Evolutionary conservation across 2,329 filamentous ascomycete species (phyloP).

Genomic region (Saccharata proteae): DNA sequence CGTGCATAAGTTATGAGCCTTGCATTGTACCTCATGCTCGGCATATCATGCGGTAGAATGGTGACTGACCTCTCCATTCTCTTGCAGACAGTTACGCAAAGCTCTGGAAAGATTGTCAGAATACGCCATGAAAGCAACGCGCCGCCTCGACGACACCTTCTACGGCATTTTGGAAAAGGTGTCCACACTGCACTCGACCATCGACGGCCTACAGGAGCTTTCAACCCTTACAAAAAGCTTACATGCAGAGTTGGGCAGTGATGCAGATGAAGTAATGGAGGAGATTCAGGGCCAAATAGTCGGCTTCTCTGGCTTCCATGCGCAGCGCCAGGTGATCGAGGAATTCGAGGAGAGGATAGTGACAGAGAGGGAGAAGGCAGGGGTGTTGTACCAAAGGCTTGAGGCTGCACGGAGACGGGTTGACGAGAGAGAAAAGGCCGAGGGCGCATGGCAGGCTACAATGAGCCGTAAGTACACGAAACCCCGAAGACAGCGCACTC

Average conservation of each 20-base stretch:
- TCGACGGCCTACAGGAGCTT: conserved; percentile 55
- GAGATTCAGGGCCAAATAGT: conserved; percentile 52
- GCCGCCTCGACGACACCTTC: conserved; percentile 61
- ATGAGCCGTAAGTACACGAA: conserved; percentile 8
- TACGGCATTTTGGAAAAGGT: conserved; percentile 61
- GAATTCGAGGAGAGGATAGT: conserved; percentile 50
- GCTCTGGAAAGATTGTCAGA: conserved; percentile 38
- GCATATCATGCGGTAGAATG: conserved; percentile 1
- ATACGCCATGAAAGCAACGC: conserved; percentile 50
- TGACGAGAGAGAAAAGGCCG: conserved; percentile 54
- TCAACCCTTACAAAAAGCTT: conserved; percentile 48
- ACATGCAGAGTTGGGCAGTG: conserved; percentile 46
- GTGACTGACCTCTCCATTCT: neutral
- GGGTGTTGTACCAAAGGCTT: conserved; percentile 49
- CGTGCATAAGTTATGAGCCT: neutral
- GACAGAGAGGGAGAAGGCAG: conserved; percentile 46
- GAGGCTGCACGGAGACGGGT: conserved; percentile 52
- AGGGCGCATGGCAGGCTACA: conserved; percentile 34
- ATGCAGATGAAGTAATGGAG: conserved; percentile 45
- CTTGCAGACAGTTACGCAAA: conserved; percentile 27
- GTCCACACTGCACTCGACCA: conserved; percentile 49
- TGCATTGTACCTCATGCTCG: conserved; percentile 1
- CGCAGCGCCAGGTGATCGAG: conserved; percentile 52
- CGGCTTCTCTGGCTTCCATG: conserved; percentile 48
- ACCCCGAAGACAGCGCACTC: neutral